Conservation (phyloP, 106 monocot species). For the Chionographis japonica region DNA sequence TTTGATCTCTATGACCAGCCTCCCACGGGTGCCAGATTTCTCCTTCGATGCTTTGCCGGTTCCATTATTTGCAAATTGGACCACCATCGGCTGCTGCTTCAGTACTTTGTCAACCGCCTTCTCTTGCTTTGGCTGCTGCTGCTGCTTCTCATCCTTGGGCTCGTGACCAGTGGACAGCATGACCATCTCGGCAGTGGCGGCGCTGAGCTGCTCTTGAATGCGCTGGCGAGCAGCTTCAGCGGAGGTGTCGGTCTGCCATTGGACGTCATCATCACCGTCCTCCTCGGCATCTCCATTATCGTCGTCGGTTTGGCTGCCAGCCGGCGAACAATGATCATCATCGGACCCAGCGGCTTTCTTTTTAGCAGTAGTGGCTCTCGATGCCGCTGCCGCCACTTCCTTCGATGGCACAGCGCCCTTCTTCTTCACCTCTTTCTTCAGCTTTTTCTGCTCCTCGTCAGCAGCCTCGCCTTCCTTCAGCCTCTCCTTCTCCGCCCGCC, state of each 20-base stretch:
- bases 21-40: slow-evolving; percentile 1
- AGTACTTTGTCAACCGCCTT: neutral
- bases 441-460: slow-evolving; percentile 73
- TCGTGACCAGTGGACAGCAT: slow-evolving; percentile 52
- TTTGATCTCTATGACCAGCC: slow-evolving; percentile 49
- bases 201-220: slow-evolving; percentile 61
- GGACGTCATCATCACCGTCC: slow-evolving; percentile 43
- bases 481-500: slow-evolving; percentile 80
- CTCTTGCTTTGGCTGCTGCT: slow-evolving; percentile 10
- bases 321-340: slow-evolving; percentile 54
- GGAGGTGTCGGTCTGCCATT: slow-evolving; percentile 83
- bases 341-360: slow-evolving; percentile 45
- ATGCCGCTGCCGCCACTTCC: neutral
- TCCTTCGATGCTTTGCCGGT: neutral
- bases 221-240: slow-evolving; percentile 61
- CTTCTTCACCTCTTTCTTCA: slow-evolving; percentile 67
- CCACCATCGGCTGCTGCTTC: neutral
- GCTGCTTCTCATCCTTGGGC: slow-evolving; percentile 19
- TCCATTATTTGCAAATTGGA: neutral
- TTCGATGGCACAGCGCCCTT: slow-evolving; percentile 22
- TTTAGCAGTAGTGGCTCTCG: slow-evolving; percentile 5
- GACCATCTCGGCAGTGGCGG: slow-evolving; percentile 76
- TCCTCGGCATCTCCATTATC: slow-evolving; percentile 22
- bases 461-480: slow-evolving; percentile 73
- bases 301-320: slow-evolving; percentile 37